Percentiles rank a stretch among this genome's conserved stretches.
phyloP scores from a whole-genome alignment of 2,329 filamentous ascomycete genomes.

The Aspergillus cejpii region DNA sequence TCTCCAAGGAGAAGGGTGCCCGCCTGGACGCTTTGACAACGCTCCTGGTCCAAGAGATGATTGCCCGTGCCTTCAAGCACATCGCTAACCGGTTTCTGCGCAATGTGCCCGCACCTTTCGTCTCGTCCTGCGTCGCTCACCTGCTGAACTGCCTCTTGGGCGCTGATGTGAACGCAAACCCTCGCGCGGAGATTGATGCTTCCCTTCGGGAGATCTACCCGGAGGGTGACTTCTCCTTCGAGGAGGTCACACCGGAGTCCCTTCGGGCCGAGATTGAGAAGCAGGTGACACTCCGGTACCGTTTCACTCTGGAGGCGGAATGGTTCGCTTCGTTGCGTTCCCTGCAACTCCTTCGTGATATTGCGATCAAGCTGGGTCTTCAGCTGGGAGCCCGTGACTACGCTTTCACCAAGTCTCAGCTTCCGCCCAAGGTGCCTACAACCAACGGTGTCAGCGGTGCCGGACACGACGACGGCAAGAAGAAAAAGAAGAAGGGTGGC shows the following conservation, averaged over 20 bases:
- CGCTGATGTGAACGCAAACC: slow-evolving; percentile 65
- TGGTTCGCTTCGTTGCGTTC: slow-evolving; percentile 65
- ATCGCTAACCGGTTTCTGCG: slow-evolving; percentile 71
- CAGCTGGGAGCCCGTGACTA: slow-evolving; percentile 78
- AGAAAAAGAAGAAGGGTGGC: slow-evolving; percentile 55
- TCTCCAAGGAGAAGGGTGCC: slow-evolving; percentile 59
- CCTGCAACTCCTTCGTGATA: slow-evolving; percentile 80
- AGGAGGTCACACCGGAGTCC: slow-evolving; percentile 66
- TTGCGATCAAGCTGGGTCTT: slow-evolving; percentile 80
- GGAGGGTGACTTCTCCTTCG: slow-evolving; percentile 75
- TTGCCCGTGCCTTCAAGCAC: slow-evolving; percentile 94
- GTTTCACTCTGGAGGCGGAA: slow-evolving; percentile 61
- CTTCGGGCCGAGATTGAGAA: slow-evolving; percentile 63
- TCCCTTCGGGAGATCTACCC: slow-evolving; percentile 68
- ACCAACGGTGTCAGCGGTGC: slow-evolving; percentile 35
- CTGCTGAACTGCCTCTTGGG: slow-evolving; percentile 91
- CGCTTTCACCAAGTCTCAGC: slow-evolving; percentile 52
- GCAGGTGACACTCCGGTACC: slow-evolving; percentile 67
- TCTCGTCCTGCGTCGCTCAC: slow-evolving; percentile 73
- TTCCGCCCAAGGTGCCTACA: slow-evolving; percentile 30
- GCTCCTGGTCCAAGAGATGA: slow-evolving; percentile 83
- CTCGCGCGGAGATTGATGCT: slow-evolving; percentile 68
- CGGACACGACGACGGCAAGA: slow-evolving; percentile 39
- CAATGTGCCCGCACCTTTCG: slow-evolving; percentile 70
- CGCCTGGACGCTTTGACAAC: slow-evolving; percentile 70